Base-by-base conservation (phyloP, 208 protist genomes). In the Crithidia sp. region DNA sequence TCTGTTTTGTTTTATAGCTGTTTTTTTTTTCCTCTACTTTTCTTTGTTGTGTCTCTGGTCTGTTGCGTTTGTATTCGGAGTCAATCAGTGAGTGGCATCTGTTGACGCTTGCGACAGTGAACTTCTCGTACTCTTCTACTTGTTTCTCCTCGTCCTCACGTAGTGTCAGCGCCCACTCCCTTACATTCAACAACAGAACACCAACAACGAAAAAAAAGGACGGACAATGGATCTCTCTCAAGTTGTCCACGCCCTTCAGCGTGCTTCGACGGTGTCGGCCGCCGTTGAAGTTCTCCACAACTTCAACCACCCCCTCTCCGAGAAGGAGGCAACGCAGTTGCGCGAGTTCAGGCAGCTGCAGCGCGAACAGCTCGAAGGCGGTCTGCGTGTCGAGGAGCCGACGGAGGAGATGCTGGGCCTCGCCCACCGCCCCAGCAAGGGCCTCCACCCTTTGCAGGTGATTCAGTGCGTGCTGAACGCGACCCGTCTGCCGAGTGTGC, bases 301-400 rank as follows among this genome's bases (percentile, higher is more conserved):
- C 61, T 92, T 89, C 84, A 84, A 90, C 77, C 65, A 92, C 68
- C 93, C 93, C 36, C 84, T 97, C 16, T 79, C 80, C 0, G 84
- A 93, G 55, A 84, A 84, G 56, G 93, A 97, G 72, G 81, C 73
- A 2, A 55, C 53, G n/a, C 77, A 85, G 54, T 84, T 96, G 4
- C 63, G 67, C n/a, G 77, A 85, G 44, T 89, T 91, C 66, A 40
- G 70, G 10, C 76, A 71, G 53, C 49, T 61, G 52, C 84, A 72
- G 62, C 81, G 71, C 0, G 85, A 91, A 74, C 78, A 91, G 74
- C 74, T 87, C 3, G 90, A 93, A 54, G 83, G 76, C 45, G 92
- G 84, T 13, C 71, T 88, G n/a, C 80, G 79, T 47, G 82, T 85
- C 9, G 81, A 82, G 8, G 80, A 85, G 12, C 70, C 79, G 7